Base-by-base conservation (phyloP, 179 eudicot genomes). In the Amaranthus tricolor region DNA sequence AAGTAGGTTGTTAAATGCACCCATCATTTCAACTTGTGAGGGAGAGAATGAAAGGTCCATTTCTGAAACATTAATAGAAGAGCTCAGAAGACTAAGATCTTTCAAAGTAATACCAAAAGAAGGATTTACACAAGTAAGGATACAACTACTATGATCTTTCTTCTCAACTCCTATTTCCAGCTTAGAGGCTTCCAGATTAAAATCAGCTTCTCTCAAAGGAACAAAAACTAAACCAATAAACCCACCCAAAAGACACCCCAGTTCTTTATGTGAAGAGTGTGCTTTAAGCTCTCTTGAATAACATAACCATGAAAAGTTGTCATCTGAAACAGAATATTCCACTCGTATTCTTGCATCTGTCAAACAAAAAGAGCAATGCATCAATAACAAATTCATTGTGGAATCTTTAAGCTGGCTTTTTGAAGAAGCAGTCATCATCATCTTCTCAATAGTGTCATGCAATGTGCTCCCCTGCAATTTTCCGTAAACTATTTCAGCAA, bases 401-500 rank as follows among this genome's bases (percentile, higher is more conserved):
- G 90, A 87, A 77, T 72, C 82, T 76, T 73, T 81, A 45, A 80
- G 74, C 83, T 82, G 65, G 58, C 76, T 81, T 79, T 75, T 76
- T 16, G 76, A 69, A 60, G 80, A 71, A 57, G 78, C 65, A 50
- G 64, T 73, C 19, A 49, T 83, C 49, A 88, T 76, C 68, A 89
- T 69, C 63, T 74, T 91, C 78, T 86, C 84, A 78, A 96, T 52
- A 70, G 77, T 81, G 65, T 82, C 90, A 86, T 91, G 95, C 82
- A 96, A 72, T 71, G 85, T 87, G 79, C 82, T 80, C 54, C 98
- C 99, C 99, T 96, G 89, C 81, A 80, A 88, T 83, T 68, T 74
- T 13, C 64, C 73, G 55, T 47, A 55, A 60, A 60, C 70, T 69
- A 80, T 61, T 58, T 69, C 54, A 17, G 11, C 5, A 59, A 72